Evolutionary conservation across 345 rosid genomes (phyloP), one percentile per base, ranked within the genome.

Genomic region (Eutrema japonicum): DNA sequence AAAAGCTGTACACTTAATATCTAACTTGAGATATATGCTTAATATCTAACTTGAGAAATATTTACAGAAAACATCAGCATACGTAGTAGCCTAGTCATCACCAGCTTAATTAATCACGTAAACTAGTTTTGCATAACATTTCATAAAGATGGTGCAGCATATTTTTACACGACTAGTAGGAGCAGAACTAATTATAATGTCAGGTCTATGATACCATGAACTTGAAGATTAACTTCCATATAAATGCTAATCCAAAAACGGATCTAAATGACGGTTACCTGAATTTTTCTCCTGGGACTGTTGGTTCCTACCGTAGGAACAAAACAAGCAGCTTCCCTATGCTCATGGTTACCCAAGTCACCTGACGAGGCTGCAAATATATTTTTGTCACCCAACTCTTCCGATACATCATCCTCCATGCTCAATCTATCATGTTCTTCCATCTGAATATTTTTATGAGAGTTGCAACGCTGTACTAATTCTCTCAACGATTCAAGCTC

Each of bases 401-500:
- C 64, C 1, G 75, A 68, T 47, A 59, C 32, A 74, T 73, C 40
- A 75, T 72, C 78, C 53, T 61, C 78, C 14, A 45, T 41, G 50
- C 40, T 62, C 53, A 68, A 71, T 33, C 14, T 77, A 69, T 66
- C 76, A 56, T 65, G 64, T 68, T 55, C 81, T 83, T 66, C 81
- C 49, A 64, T 83, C 63, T 56, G 69, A 40, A 48, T 47, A 66
- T 73, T 52, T 33, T 46, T 58, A 38, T 63, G 69, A 26, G 72
- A 68, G 64, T 68, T 76, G 76, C 82, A 82, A 43, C 69, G 66
- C 71, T 82, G 82, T 7, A 80, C 78, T 58, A 79, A 33, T 76
- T 82, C 83, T 82, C 82, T 88, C 80, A 76, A 80, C 70, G 64
- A 61, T 51, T 67, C 59, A 42, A 91, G 85, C 65, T 95, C 97